phyloP scores from a whole-genome alignment of 2,329 filamentous ascomycete genomes.

The Diaporthe citriasiana region DNA sequence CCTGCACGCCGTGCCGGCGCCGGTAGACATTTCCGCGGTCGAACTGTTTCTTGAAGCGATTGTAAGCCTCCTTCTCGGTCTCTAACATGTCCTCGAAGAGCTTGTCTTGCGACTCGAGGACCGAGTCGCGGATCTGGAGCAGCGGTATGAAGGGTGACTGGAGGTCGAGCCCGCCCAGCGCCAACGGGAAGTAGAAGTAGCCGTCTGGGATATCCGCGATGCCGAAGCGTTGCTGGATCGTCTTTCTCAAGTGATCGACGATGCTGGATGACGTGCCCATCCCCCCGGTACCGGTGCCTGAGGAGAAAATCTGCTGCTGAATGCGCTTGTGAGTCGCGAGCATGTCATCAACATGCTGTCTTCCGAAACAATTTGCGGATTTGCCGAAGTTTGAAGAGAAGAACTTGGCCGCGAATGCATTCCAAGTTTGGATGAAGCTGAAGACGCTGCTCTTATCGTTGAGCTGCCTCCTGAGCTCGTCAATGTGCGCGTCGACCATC shows the following conservation, averaged over 20 bases:
- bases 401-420: conserved; percentile 66
- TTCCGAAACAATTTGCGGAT: conserved; percentile 66
- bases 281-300: conserved; percentile 10
- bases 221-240: conserved; percentile 66
- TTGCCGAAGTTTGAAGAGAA: conserved; percentile 67
- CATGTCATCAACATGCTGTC: conserved; percentile 65
- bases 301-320: conserved; percentile 62
- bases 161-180: conserved; percentile 62
- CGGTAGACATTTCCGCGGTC: conserved; percentile 44
- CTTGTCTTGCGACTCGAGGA: conserved; percentile 49
- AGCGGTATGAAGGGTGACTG: conserved; percentile 60
- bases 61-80: conserved; percentile 54
- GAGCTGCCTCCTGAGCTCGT: conserved; percentile 71
- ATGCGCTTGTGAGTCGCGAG: conserved; percentile 65
- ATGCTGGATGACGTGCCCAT: conserved; percentile 56
- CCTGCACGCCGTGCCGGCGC: conserved; percentile 39
- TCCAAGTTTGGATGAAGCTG: conserved; percentile 63
- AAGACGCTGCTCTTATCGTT: conserved; percentile 64
- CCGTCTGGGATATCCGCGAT: conserved; percentile 59
- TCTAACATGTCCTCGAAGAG: conserved; percentile 52
- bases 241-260: conserved; percentile 67
- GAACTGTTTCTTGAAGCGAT: conserved; percentile 54
- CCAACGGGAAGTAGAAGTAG: conserved; percentile 62
- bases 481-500: conserved; percentile 71
- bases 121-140: conserved; percentile 55